Evolutionary conservation across 495 filamentous ascomycete genomes (phyloP).

Genomic region (Symbiotaphrina buchneri): DNA sequence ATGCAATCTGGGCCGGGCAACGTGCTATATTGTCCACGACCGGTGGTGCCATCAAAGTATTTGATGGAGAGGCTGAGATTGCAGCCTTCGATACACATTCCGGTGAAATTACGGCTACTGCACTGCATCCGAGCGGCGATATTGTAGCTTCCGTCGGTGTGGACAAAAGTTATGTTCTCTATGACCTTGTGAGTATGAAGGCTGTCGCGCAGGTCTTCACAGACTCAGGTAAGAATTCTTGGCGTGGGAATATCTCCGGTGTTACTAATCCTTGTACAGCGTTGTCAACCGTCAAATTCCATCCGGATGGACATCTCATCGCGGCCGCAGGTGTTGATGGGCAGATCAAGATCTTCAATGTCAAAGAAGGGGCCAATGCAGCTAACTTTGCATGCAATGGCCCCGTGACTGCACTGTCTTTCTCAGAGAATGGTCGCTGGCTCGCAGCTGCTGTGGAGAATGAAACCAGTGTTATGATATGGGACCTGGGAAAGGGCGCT

Average conservation of each 20-base stretch:
- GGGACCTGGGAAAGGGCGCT: constrained; percentile 71
- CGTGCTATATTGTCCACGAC: constrained; percentile 49
- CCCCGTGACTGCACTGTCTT: constrained; percentile 49
- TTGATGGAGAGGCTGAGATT: constrained; percentile 35
- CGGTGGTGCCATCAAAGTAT: constrained; percentile 59
- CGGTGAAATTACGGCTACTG: constrained; percentile 52
- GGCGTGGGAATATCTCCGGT: neutral
- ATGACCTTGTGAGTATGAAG: constrained; percentile 47
- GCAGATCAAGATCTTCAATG: constrained; percentile 69
- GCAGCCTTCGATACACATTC: constrained; percentile 54
- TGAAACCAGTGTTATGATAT: constrained; percentile 57
- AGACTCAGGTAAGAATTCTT: constrained; percentile 46
- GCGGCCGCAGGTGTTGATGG: constrained; percentile 56
- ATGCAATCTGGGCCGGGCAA: constrained; percentile 53
- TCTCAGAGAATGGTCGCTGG: constrained; percentile 97
- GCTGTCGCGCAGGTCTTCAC: constrained; percentile 57
- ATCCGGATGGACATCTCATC: constrained; percentile 89
- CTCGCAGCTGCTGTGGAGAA: constrained; percentile 56
- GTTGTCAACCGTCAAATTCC: constrained; percentile 61
- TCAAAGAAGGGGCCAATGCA: constrained; percentile 45
- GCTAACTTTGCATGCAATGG: constrained; percentile 44
- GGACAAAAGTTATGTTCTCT: constrained; percentile 86
- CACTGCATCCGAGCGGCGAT: constrained; percentile 64
- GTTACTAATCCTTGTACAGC: constrained; percentile 19
- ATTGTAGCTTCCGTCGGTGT: constrained; percentile 72